These are phyloP conservation scores for Tricholoma sp. DNA, from an alignment of 768 basidiomycete genomes.

Conservation along the genomic window DNA sequence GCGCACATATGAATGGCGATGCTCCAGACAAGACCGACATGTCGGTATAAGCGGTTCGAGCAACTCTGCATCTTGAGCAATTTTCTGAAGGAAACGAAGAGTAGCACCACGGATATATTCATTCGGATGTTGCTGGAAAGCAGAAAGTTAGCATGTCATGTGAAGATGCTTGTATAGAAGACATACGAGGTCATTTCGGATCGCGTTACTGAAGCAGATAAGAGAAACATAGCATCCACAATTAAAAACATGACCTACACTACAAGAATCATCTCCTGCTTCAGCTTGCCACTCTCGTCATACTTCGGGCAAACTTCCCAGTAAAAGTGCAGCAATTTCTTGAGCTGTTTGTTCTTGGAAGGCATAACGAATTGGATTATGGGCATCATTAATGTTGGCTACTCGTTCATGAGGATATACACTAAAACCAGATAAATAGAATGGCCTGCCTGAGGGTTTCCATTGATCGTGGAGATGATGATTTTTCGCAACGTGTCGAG, in stretches of 20 bases:
- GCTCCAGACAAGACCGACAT: constrained; percentile 91
- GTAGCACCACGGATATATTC: constrained; percentile 99
- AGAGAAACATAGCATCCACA: neutral
- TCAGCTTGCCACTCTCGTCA: constrained; percentile 93
- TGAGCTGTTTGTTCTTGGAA: constrained; percentile 90
- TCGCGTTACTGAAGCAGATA: constrained; percentile 64
- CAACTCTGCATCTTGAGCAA: constrained; percentile 87
- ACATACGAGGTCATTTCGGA: constrained; percentile 92
- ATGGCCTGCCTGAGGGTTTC: constrained; percentile 75
- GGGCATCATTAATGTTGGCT: constrained; percentile 95
- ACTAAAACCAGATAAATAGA: neutral
- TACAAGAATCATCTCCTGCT: constrained; percentile 99
- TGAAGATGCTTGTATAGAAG: neutral
- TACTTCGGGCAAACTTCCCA: constrained; percentile 99
- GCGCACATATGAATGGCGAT: constrained; percentile 95
- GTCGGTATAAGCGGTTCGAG: constrained; percentile 95
- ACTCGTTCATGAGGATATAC: constrained; percentile 4
- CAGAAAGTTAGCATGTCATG: constrained; percentile 4
- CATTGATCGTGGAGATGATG: constrained; percentile 91
- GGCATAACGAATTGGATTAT: constrained; percentile 98
- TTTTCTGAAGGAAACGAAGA: constrained; percentile 93
- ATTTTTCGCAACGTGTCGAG: constrained; percentile 94
- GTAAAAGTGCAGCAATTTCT: constrained; percentile 94
- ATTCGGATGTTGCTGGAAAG: constrained; percentile 90
- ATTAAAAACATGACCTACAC: constrained; percentile 57